Percentiles rank a stretch among this genome's conserved stretches.
Evolutionary conservation across 176 grass and related monocot species (phyloP).

Genomic region (Sorghum bicolor): Sorghum_bicolor_NCBIv3 NC_012870.2:19998501-19999000

Average conservation of each 20-base stretch:
- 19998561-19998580: neutral
- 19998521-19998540: neutral
- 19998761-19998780: neutral
- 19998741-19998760: neutral
- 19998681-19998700: neutral
- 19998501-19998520: neutral
- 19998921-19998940: neutral
- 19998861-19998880: slow-evolving; percentile 20
- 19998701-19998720: neutral
- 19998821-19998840: neutral
- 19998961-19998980: neutral
- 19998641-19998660: neutral
- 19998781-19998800: neutral
- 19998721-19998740: neutral
- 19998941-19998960: neutral
- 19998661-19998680: neutral
- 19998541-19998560: neutral
- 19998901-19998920: neutral
- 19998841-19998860: slow-evolving; percentile 34
- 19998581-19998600: slow-evolving; percentile 13
- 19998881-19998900: neutral
- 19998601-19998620: neutral
- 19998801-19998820: slow-evolving; percentile 1
- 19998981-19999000: slow-evolving; percentile 21
- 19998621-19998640: neutral